Evolutionary conservation across 2,329 filamentous ascomycete species (phyloP).

Genomic region (Fusarium pseudonygamai): DNA sequence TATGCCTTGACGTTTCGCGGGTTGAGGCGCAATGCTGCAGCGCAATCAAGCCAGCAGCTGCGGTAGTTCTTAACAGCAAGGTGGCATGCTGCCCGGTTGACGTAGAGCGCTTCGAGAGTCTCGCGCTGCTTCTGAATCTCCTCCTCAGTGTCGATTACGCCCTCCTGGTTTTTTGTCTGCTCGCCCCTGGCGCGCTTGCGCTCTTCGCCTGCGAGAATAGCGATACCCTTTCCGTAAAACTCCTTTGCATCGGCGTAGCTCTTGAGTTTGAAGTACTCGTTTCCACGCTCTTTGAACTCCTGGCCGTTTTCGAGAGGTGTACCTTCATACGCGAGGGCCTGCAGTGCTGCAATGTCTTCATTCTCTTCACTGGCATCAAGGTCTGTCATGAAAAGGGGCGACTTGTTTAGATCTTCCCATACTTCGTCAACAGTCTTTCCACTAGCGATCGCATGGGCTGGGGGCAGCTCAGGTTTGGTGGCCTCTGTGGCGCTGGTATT

Average conservation of each 20-base stretch:
- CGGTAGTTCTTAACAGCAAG: constrained; percentile 90
- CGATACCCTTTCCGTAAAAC: constrained; percentile 89
- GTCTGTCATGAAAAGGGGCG: constrained; percentile 95
- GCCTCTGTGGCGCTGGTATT: constrained; percentile 28
- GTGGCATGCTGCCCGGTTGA: constrained; percentile 91
- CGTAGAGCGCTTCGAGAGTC: constrained; percentile 79
- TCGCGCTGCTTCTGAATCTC: constrained; percentile 68
- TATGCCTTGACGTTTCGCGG: constrained; percentile 86
- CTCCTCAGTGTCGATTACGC: constrained; percentile 57
- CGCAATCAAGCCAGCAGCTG: constrained; percentile 86
- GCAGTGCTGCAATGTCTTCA: constrained; percentile 83
- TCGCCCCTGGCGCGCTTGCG: constrained; percentile 58
- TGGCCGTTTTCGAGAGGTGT: constrained; percentile 82
- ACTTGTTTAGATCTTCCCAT: constrained; percentile 65
- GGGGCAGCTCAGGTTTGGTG: constrained; percentile 57
- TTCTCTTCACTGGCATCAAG: constrained; percentile 89
- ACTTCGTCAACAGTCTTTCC: constrained; percentile 65
- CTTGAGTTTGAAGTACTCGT: constrained; percentile 81
- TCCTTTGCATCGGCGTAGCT: constrained; percentile 86
- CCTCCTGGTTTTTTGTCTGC: constrained; percentile 44
- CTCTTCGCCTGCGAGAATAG: constrained; percentile 74
- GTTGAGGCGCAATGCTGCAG: constrained; percentile 80
- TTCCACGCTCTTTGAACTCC: constrained; percentile 91
- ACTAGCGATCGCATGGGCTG: constrained; percentile 51
- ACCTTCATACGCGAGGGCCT: constrained; percentile 92